Evolutionary conservation across 2,329 filamentous ascomycete species (phyloP).

Genomic region (Metarhizium guizhouense): DNA sequence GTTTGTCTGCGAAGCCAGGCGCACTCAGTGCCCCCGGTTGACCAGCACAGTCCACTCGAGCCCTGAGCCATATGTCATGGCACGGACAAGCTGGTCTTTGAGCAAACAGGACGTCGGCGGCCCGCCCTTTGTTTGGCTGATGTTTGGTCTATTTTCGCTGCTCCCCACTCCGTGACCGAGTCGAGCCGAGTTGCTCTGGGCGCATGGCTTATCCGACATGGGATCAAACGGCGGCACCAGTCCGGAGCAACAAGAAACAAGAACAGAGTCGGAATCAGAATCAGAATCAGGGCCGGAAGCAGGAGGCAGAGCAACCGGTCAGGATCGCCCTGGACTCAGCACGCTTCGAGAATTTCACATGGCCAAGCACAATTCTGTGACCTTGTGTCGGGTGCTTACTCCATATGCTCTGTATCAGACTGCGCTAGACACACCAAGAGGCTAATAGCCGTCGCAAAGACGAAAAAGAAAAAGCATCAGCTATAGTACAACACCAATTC

Average conservation of each 20-base stretch:
- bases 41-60: not conserved
- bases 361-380: not conserved
- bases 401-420: slow-evolving; percentile 3
- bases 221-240: not conserved
- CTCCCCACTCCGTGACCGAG: not conserved
- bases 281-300: not conserved
- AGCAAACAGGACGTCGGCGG: not conserved
- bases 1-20: not conserved
- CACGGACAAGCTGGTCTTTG: not conserved
- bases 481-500: not conserved
- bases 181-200: not conserved
- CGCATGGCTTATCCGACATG: not conserved
- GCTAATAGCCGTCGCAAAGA: slow-evolving; percentile 9
- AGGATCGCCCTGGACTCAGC: not conserved
- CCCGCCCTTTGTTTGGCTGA: not conserved
- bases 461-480: slow-evolving; percentile 11
- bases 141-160: not conserved
- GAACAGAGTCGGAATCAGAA: not conserved
- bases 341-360: not conserved
- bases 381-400: slow-evolving; percentile 2
- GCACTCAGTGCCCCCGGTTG: not conserved
- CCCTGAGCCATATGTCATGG: not conserved
- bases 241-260: not conserved
- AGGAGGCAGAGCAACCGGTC: not conserved
- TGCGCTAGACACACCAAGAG: slow-evolving; percentile 8